Conservation (phyloP, 129 eudicot species). For the Arctium lappa region DNA sequence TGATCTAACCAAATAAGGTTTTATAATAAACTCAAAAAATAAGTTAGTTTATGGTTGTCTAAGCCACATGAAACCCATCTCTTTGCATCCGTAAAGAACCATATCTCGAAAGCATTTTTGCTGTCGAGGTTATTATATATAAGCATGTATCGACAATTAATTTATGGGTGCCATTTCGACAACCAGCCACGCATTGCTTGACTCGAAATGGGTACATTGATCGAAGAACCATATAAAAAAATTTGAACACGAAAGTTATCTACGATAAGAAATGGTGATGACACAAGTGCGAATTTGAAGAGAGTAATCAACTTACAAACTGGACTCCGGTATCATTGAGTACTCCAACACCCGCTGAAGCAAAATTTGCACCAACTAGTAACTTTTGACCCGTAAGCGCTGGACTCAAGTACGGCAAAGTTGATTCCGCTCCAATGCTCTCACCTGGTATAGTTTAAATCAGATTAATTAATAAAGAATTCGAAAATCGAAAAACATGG, state of each 20-base stretch:
- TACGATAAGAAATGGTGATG: not conserved
- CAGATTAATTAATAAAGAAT: not conserved
- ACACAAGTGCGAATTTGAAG: not conserved
- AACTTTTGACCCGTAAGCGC: constrained; percentile 34
- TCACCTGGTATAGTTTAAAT: constrained; percentile 22
- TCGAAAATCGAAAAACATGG: no score
- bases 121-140: no score
- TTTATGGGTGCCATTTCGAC: no score
- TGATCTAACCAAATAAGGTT: no score
- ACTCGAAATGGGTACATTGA: not conserved
- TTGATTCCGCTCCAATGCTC: constrained; percentile 27
- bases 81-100: no score
- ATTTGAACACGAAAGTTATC: not conserved
- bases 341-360: constrained; percentile 51
- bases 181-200: not conserved
- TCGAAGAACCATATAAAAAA: not conserved
- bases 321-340: constrained; percentile 50
- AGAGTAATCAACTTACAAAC: constrained; percentile 34
- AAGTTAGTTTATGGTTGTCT: no score
- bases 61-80: no score
- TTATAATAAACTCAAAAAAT: no score
- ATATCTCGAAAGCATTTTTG: no score
- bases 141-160: no score
- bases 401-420: constrained; percentile 50
- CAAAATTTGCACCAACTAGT: constrained; percentile 57